Conservation (phyloP, 768 basidiomycete species). For the Rubroboletus pulcherrimus region DNA sequence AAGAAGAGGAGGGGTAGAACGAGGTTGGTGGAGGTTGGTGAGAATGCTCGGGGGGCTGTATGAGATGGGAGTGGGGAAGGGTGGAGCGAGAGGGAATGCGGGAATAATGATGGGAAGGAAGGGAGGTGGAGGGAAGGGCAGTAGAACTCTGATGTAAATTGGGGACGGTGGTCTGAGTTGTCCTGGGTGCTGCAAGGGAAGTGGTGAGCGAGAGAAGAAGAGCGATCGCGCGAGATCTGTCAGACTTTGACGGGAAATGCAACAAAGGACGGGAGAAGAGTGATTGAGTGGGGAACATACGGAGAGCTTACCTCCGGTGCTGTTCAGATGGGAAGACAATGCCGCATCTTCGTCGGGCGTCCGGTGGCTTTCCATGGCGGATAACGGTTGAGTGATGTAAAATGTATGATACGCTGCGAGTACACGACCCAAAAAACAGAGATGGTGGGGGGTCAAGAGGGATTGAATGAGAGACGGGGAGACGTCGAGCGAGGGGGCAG, state of each 20-base stretch:
- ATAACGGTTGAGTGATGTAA: not conserved
- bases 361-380: conserved; percentile 27
- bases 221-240: conserved; percentile 17
- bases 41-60: not conserved
- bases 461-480: not conserved
- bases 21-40: not conserved
- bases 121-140: not conserved
- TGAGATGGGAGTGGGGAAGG: not conserved
- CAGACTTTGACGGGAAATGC: conserved; percentile 7
- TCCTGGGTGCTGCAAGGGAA: conserved; percentile 6
- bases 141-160: not conserved
- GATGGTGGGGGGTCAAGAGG: not conserved
- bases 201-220: conserved; percentile 2
- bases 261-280: conserved; percentile 5
- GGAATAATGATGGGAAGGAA: not conserved
- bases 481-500: too few relatives aligned
- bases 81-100: not conserved
- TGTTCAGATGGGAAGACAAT: conserved; percentile 7
- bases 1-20: not conserved
- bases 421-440: not conserved
- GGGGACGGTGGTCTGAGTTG: not conserved
- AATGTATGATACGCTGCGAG: not conserved
- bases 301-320: conserved; percentile 28
- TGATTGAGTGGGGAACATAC: conserved; percentile 9
- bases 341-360: conserved; percentile 11